phyloP scores from a whole-genome alignment of 2,329 filamentous ascomycete species.

The Fusarium sp. region DNA sequence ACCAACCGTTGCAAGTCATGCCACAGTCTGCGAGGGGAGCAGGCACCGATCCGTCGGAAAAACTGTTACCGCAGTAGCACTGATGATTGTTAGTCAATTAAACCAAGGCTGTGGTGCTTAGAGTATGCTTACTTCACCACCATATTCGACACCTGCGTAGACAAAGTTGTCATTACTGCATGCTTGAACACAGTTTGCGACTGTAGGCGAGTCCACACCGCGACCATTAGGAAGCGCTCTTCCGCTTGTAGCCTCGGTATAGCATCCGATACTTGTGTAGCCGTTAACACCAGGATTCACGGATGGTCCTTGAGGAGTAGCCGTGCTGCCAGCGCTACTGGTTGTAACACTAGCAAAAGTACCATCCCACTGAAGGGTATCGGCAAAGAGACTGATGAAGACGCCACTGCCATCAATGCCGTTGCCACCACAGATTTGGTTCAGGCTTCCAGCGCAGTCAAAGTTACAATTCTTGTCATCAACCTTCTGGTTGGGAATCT shows the following conservation, averaged over 20 bases:
- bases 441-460: slow-evolving; percentile 63
- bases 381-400: slow-evolving; percentile 66
- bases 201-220: slow-evolving; percentile 49
- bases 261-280: slow-evolving; percentile 57
- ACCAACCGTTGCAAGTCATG: slow-evolving; percentile 54
- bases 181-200: slow-evolving; percentile 53
- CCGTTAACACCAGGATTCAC: slow-evolving; percentile 58
- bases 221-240: slow-evolving; percentile 53
- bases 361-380: slow-evolving; percentile 48
- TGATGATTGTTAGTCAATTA: background rate
- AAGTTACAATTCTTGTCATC: slow-evolving; percentile 66
- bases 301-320: slow-evolving; percentile 30
- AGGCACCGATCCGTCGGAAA: slow-evolving; percentile 49
- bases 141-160: slow-evolving; percentile 58
- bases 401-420: slow-evolving; percentile 54
- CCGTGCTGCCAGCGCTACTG: background rate
- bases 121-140: slow-evolving; percentile 52
- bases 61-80: slow-evolving; percentile 56
- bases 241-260: slow-evolving; percentile 53
- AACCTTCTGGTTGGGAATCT: slow-evolving; percentile 61
- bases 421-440: slow-evolving; percentile 69
- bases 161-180: slow-evolving; percentile 50
- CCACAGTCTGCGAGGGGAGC: slow-evolving; percentile 53
- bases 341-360: slow-evolving; percentile 13
- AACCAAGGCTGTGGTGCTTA: rapidly evolving